These are phyloP conservation scores for Mycosphaerella arachidis DNA, from an alignment of 2,329 filamentous ascomycete species.

Conservation along the genomic window DNA sequence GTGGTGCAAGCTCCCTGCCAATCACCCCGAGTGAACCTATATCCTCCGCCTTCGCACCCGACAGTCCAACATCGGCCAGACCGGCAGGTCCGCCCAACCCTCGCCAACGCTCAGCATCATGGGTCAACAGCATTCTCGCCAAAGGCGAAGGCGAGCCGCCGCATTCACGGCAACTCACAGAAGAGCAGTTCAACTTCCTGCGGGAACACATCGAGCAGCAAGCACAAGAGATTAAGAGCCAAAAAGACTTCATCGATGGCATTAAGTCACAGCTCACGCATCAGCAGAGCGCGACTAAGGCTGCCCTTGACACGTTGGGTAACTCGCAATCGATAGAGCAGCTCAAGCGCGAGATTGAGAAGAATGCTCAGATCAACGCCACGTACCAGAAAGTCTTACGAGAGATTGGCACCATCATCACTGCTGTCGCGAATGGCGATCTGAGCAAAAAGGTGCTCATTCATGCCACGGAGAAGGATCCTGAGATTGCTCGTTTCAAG, in stretches of 20 bases:
- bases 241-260: constrained; percentile 78
- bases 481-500: constrained; percentile 96
- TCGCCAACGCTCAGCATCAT: constrained; percentile 37
- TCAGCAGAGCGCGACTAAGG: constrained; percentile 79
- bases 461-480: constrained; percentile 94
- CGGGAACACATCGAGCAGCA: constrained; percentile 91
- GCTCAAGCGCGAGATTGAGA: constrained; percentile 87
- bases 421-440: constrained; percentile 90
- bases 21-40: constrained; percentile 72
- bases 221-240: constrained; percentile 83
- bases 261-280: constrained; percentile 81
- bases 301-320: constrained; percentile 73
- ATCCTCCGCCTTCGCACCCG: constrained; percentile 54
- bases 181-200: constrained; percentile 78
- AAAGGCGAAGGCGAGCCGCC: constrained; percentile 48
- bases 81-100: constrained; percentile 23
- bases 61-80: constrained; percentile 39
- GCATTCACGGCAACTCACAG: constrained; percentile 56
- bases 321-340: constrained; percentile 84
- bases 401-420: constrained; percentile 96
- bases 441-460: constrained; percentile 96
- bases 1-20: constrained; percentile 51
- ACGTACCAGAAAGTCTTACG: constrained; percentile 96
- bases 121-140: constrained; percentile 51
- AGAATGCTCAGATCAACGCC: constrained; percentile 96